Conservation (phyloP, 495 filamentous ascomycete species). For the Talaromyces liani region DNA sequence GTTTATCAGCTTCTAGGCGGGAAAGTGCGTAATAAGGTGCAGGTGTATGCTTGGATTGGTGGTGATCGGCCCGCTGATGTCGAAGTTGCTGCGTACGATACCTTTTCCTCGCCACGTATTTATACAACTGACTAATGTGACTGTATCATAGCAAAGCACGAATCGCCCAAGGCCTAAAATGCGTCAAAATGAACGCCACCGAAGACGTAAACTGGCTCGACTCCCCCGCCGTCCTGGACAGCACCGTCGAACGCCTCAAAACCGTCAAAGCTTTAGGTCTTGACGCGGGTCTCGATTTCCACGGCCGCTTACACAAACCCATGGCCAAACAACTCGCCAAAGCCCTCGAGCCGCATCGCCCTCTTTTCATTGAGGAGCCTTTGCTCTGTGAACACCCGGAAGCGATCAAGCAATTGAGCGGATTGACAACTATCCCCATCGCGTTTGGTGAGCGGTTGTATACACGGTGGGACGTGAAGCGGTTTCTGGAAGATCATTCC, state of each 20-base stretch:
- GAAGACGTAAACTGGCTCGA: constrained; percentile 76
- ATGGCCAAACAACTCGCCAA: constrained; percentile 76
- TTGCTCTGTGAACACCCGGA: constrained; percentile 65
- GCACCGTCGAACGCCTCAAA: constrained; percentile 60
- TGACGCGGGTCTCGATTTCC: constrained; percentile 70
- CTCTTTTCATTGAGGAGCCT: constrained; percentile 78
- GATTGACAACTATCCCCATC: constrained; percentile 57
- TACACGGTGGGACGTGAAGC: constrained; percentile 68
- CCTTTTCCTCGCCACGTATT: no score
- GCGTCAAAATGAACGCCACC: constrained; percentile 78
- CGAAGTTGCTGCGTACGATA: constrained; percentile 46
- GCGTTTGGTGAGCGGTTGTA: constrained; percentile 72
- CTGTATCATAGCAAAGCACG: constrained; percentile 40
- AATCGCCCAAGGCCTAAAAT: constrained; percentile 61
- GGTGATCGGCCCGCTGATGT: constrained; percentile 73
- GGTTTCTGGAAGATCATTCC: constrained; percentile 59
- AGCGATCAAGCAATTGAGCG: constrained; percentile 58
- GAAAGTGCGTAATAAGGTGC: constrained; percentile 64
- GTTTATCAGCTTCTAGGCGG: constrained; percentile 70
- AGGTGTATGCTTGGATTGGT: constrained; percentile 84
- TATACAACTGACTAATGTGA: neutral
- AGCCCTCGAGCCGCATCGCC: constrained; percentile 59
- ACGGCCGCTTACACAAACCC: constrained; percentile 70
- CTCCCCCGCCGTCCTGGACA: constrained; percentile 56
- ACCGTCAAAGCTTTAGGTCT: constrained; percentile 62